Percentiles rank a stretch among this genome's conserved stretches.
phyloP scores from a whole-genome alignment of 495 filamentous ascomycete genomes.

The Podospora didyma region DNA sequence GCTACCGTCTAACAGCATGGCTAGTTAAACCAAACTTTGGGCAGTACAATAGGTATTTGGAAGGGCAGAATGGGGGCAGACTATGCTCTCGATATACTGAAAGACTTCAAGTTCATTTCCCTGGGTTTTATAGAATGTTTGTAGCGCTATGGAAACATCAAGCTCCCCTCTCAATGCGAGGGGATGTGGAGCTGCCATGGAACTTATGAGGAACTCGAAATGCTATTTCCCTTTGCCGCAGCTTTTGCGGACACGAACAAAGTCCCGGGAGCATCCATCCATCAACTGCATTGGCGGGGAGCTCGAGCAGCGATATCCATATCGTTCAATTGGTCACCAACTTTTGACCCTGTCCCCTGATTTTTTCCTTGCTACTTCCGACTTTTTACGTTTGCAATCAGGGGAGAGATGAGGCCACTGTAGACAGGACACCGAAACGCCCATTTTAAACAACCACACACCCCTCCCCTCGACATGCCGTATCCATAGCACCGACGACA shows the following conservation, averaged over 20 bases:
- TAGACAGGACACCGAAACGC: too few species aligned
- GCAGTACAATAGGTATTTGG: too few species aligned
- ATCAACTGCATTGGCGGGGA: not conserved
- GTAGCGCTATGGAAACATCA: too few species aligned
- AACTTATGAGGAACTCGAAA: too few species aligned
- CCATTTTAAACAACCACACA: not conserved
- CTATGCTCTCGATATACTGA: too few species aligned
- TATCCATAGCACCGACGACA: constrained; percentile 23
- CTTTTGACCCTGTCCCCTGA: not conserved
- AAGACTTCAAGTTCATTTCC: too few species aligned
- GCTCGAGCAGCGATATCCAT: constrained; percentile 7
- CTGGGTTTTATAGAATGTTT: too few species aligned
- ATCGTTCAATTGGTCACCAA: not conserved
- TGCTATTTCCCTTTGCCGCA: not conserved
- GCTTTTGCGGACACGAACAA: not conserved
- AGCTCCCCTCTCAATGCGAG: too few species aligned
- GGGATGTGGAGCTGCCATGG: too few species aligned
- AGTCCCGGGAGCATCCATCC: not conserved
- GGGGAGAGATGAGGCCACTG: not conserved
- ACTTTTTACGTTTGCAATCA: not conserved
- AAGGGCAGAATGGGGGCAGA: too few species aligned
- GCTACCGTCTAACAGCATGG: too few species aligned
- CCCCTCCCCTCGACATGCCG: constrained; percentile 25
- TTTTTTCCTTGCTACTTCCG: not conserved
- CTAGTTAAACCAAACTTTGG: too few species aligned